Evolutionary conservation across 768 basidiomycete species (phyloP), one percentile per base, ranked within the genome.

Genomic region (Tephrocybe sp.): DNA sequence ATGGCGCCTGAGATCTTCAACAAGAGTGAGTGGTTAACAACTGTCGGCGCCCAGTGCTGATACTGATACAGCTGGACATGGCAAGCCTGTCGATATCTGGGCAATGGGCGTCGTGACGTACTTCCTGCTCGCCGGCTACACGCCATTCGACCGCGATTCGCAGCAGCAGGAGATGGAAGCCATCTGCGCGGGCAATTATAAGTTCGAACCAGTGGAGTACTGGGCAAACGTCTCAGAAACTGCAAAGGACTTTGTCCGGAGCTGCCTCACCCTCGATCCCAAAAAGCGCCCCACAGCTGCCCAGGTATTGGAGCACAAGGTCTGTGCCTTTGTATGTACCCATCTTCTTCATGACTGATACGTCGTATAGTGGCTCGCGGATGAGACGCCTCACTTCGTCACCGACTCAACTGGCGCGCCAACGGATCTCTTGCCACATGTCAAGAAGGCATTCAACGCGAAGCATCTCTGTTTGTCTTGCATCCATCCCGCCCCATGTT

Each of bases 71-170:
- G 88, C 85, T 49, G 96, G 96, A 3, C 96, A 99, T 61, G 83
- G 88, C 36, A 97, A 91, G 71, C 94, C 95, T 8, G 95, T 97
- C 15, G 96, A 96, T 62, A 72, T 96, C 49, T 95, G 93, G 95
- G 94, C 96, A 1, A 95, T 98, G 83, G 96, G 96, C 33, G 96
- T 99, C 43, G 95, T 99, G 68, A 90, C 96, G 11, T 98, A 98
- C 72, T 97, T 97, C 85, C 74, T 98, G 3, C 85, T 98, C 24
- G 71, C 73, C 62, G 88, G 91, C 2, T 95, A 98, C 74, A 99
- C 97, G 4, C 97, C 97, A 1, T 99, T 99, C 65, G 95, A 98
- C 67, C 85, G 93, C 21, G 95, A 98, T 52, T 84, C 80, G 2
- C 88, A 88, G 62, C 81, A 82, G 61, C 83, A 85, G 57, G 96